Conservation (phyloP, 176 grass and related monocot genomes). For the Eragrostis nindensis region DNA sequence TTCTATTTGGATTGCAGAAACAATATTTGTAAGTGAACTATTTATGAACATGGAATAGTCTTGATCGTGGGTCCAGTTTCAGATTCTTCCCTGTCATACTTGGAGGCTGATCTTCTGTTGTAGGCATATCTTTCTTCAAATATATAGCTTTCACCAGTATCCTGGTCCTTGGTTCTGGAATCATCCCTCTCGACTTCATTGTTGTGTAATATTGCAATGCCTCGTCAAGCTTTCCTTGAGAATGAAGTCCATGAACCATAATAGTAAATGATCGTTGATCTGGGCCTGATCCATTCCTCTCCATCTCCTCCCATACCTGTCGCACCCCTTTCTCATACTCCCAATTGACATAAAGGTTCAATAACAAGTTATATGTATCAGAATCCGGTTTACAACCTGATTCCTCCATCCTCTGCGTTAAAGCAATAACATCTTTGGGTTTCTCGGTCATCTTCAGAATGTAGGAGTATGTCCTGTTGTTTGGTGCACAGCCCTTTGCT, state of each 20-base stretch:
- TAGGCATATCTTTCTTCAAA: conserved; percentile 52
- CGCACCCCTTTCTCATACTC: conserved; percentile 56
- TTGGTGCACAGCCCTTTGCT: conserved; percentile 56
- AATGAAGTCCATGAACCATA: conserved; percentile 70
- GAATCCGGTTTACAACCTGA: conserved; percentile 53
- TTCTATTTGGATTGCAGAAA: conserved; percentile 5
- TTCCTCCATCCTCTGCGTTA: conserved; percentile 71
- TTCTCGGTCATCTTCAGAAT: conserved; percentile 54
- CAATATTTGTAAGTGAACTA: conserved; percentile 17
- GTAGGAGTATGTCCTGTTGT: conserved; percentile 65
- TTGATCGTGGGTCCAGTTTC: conserved; percentile 37
- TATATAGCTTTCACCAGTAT: conserved; percentile 66
- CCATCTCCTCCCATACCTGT: conserved; percentile 70
- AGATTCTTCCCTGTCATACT: conserved; percentile 15
- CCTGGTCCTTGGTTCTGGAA: conserved; percentile 69
- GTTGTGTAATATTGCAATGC: conserved; percentile 63
- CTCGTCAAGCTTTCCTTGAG: conserved; percentile 63
- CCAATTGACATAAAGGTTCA: conserved; percentile 69
- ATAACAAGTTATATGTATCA: conserved; percentile 70
- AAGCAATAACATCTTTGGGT: conserved; percentile 57
- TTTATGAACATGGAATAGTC: conserved; percentile 36
- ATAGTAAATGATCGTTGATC: conserved; percentile 79
- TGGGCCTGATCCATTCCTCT: conserved; percentile 64
- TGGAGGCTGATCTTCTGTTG: conserved; percentile 30
- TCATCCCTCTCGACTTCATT: conserved; percentile 77